phyloP scores from a whole-genome alignment of 2,329 filamentous ascomycete species.

The Calonectria montana region DNA sequence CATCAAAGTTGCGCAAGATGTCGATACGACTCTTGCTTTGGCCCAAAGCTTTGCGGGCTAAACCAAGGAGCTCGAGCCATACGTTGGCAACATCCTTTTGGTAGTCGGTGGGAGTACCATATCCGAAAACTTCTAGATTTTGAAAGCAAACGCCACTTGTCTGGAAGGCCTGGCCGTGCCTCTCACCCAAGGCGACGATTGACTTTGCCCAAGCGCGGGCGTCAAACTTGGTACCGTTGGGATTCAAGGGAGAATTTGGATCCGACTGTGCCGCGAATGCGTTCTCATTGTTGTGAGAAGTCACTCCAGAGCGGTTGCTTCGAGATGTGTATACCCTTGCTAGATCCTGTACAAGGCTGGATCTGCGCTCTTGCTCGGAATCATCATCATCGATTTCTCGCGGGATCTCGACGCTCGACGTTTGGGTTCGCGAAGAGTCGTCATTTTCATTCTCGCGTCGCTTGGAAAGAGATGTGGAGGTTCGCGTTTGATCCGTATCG shows the following conservation, averaged over 20 bases:
- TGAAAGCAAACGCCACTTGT: conserved; percentile 53
- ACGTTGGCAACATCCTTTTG: conserved; percentile 55
- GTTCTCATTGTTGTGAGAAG: not conserved
- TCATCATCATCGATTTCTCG: not conserved
- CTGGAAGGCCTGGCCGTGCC: conserved; percentile 42
- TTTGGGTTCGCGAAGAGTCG: not conserved
- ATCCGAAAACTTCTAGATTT: conserved; percentile 58
- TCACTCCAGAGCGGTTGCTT: not conserved
- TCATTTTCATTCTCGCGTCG: not conserved
- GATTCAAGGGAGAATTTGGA: conserved; percentile 58
- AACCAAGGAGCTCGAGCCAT: conserved; percentile 41
- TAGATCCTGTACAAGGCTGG: not conserved
- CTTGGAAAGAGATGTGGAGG: not conserved
- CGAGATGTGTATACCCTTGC: not conserved
- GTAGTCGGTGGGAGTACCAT: conserved; percentile 60
- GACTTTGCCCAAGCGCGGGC: conserved; percentile 53
- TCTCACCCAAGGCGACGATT: conserved; percentile 37
- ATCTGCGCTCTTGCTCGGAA: not conserved
- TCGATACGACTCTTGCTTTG: conserved; percentile 63
- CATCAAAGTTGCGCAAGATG: conserved; percentile 75
- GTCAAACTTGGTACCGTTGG: conserved; percentile 60
- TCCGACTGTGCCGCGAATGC: not conserved
- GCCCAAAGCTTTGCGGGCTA: conserved; percentile 4
- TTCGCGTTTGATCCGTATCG: not conserved
- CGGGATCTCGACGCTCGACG: not conserved